Conservation (phyloP, 345 rosid genomes). For the Trapa incisa region DNA sequence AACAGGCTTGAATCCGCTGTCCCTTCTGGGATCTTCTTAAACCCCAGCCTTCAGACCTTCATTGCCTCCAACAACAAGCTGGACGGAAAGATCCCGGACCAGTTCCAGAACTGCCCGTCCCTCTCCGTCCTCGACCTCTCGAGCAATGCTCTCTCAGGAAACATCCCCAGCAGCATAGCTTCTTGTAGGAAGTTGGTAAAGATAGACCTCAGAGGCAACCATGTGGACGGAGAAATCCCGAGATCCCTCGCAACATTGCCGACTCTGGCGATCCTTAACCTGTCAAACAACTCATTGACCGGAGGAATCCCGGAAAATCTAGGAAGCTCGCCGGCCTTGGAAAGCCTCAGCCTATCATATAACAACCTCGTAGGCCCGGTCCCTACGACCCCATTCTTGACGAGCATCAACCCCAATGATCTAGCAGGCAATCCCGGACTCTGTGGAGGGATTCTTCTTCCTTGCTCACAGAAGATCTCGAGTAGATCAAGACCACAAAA, state of each 20-base stretch:
- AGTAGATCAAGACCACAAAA: constrained; percentile 14
- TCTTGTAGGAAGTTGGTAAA: constrained; percentile 66
- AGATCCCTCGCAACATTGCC: constrained; percentile 47
- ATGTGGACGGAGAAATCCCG: constrained; percentile 46
- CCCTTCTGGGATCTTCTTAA: constrained; percentile 59
- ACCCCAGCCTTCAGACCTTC: constrained; percentile 59
- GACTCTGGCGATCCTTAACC: constrained; percentile 62
- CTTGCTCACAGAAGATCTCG: constrained; percentile 34
- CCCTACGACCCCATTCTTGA: constrained; percentile 45
- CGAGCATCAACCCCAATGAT: constrained; percentile 49
- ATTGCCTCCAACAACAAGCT: constrained; percentile 62
- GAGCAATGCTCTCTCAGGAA: constrained; percentile 55
- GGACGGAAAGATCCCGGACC: constrained; percentile 50
- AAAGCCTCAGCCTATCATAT: constrained; percentile 62
- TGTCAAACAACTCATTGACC: constrained; percentile 60
- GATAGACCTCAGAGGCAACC: constrained; percentile 55
- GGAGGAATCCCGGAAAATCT: constrained; percentile 52
- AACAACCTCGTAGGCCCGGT: constrained; percentile 64
- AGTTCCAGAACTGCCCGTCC: constrained; percentile 69
- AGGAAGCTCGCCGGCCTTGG: constrained; percentile 66
- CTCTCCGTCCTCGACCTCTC: constrained; percentile 71
- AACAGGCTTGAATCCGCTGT: constrained; percentile 55
- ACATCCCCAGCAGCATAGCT: constrained; percentile 50
- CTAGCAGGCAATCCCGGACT: constrained; percentile 66
- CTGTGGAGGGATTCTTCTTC: constrained; percentile 52